Evolutionary conservation across 1,284 basidiomycete genomes (phyloP), one percentile per base, ranked within the genome.

Genomic region (Boletellus deceptivus): DNA sequence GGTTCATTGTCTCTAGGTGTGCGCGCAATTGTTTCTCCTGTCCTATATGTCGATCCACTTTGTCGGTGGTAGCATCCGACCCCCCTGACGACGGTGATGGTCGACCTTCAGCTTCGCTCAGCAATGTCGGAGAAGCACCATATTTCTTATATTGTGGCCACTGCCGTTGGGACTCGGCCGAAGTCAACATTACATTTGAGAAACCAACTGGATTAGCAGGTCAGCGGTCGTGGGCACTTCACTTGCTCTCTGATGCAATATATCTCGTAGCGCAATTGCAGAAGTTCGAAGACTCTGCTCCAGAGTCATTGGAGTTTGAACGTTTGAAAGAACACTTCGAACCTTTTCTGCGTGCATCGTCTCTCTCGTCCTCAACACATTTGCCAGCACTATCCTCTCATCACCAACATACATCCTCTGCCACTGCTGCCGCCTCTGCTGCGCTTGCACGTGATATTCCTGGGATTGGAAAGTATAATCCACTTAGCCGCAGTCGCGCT

Each of bases 21-120:
- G 93, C 95, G 11, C 82, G 97, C 46, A 98, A 97, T 65, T 99
- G 97, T 75, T 99, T 98, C 70, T 80, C 88, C 65, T 99, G 97
- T 65, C 97, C 97, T 3, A 85, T 84, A 61, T 99, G 96, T 70
- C 79, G 83, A 31, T 91, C 95, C 60, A 91, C 91, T 0, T 78
- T 98, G 5, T 85, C 90, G 14, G 86, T 94, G 10, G 89, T 96
- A 16, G 84, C 92, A 13, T 88, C 91, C 4, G 93, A 96, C 68
- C 89, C 91, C 16, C 82, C 84, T 48, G 84, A 87, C 52, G 65
- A 75, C 22, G 76, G 77, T 34, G 80, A 84, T 55, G 76, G 75
- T 35, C 74, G 78, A 43, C 68, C 79, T 39, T 65, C 70, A 11
- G 65, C 79, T 13, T 72, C 80, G 25, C 68, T 82, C 50, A 79